Percentiles rank a stretch among this genome's conserved stretches.
These are phyloP conservation scores for Kalanchoe fedtschenkoi DNA, from an alignment of 164 flowering plant species.

Conservation along the genomic window DNA sequence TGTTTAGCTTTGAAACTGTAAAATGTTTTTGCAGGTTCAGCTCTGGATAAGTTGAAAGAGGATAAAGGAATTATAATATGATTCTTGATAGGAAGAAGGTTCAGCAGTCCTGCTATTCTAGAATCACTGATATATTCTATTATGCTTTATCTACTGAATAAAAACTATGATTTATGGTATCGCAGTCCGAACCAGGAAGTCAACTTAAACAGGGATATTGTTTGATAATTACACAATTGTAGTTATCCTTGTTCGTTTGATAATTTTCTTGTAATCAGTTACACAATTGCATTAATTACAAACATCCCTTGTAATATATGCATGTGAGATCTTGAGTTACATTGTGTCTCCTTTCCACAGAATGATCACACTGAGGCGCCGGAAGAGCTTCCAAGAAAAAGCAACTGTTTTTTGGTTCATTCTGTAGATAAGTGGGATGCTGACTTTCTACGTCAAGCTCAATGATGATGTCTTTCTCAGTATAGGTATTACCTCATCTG, in stretches of 20 bases:
- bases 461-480: slow-evolving; percentile 85
- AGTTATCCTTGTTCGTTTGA: slow-evolving; percentile 62
- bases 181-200: slow-evolving; percentile 79
- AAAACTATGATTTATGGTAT: slow-evolving; percentile 5
- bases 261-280: not conserved
- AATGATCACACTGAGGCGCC: slow-evolving; percentile 66
- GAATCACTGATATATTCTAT: not conserved
- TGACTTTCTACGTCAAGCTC: slow-evolving; percentile 82
- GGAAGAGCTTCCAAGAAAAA: slow-evolving; percentile 57
- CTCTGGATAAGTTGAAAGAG: slow-evolving; percentile 54
- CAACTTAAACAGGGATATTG: slow-evolving; percentile 60
- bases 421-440: slow-evolving; percentile 89
- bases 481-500: slow-evolving; percentile 41
- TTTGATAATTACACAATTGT: slow-evolving; percentile 66
- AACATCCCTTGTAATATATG: not conserved
- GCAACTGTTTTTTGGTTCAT: slow-evolving; percentile 56
- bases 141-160: not conserved
- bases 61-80: slow-evolving; percentile 69
- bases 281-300: not conserved
- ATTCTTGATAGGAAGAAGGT: slow-evolving; percentile 96
- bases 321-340: not conserved
- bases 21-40: slow-evolving; percentile 39
- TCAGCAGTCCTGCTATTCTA: not conserved
- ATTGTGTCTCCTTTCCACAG: slow-evolving; percentile 22
- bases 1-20: not conserved